Conservation (phyloP, 129 eudicot species). For the Scalesia atractyloides region DNA sequence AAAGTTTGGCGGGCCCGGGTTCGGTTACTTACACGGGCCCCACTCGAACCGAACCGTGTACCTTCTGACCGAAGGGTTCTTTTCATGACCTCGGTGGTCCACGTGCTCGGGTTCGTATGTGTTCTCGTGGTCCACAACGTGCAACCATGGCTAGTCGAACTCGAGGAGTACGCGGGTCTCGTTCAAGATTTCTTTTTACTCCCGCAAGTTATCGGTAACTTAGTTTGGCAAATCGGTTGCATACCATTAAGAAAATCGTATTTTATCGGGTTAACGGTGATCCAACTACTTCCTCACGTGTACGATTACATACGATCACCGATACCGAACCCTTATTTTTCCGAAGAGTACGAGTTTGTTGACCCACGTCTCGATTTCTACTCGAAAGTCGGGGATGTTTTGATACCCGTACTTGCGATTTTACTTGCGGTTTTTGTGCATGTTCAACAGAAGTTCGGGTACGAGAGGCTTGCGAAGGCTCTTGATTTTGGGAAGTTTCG, state of each 20-base stretch:
- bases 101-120: slow-evolving; percentile 54
- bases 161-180: slow-evolving; percentile 81
- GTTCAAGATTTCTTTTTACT: slow-evolving; percentile 88
- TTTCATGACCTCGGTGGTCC: slow-evolving; percentile 47
- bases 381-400: slow-evolving; percentile 71
- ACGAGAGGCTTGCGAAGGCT: slow-evolving; percentile 51
- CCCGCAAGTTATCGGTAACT: slow-evolving; percentile 87
- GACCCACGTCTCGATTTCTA: slow-evolving; percentile 65
- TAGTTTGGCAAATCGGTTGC: slow-evolving; percentile 63
- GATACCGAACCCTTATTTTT: slow-evolving; percentile 69
- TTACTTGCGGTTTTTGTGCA: slow-evolving; percentile 54
- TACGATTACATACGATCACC: slow-evolving; percentile 57
- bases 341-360: slow-evolving; percentile 82
- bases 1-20: slow-evolving; percentile 85
- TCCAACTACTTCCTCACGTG: slow-evolving; percentile 76
- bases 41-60: slow-evolving; percentile 64
- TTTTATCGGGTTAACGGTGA: slow-evolving; percentile 68
- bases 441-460: slow-evolving; percentile 71
- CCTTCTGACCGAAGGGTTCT: slow-evolving; percentile 68
- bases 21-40: slow-evolving; percentile 56
- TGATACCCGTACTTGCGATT: slow-evolving; percentile 54
- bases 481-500: slow-evolving; percentile 43
- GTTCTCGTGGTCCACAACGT: slow-evolving; percentile 53
- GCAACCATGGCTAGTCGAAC: slow-evolving; percentile 64
- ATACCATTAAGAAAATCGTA: slow-evolving; percentile 70